Evolutionary conservation across 169 alveolate species (phyloP).

Genomic region (Plasmodium knowlesi): DNA sequence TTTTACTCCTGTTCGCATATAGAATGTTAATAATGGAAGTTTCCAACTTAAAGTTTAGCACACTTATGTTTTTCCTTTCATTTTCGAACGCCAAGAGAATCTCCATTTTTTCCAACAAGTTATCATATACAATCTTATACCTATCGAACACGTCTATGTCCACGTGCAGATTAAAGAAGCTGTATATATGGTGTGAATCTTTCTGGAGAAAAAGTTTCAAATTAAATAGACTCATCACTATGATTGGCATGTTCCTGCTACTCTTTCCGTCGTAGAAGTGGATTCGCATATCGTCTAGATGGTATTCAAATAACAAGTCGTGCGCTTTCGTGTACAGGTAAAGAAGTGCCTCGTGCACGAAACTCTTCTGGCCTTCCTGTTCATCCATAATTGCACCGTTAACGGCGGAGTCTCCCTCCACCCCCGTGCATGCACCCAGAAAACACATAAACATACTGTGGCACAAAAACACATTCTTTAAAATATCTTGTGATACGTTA

Average conservation of each 20-base stretch:
- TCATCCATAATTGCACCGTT: neutral
- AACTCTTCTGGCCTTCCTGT: neutral
- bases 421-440: neutral
- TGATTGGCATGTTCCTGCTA: slow-evolving; percentile 23
- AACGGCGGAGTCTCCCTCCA: neutral
- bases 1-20: slow-evolving; percentile 39
- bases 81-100: slow-evolving; percentile 28
- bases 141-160: slow-evolving; percentile 42
- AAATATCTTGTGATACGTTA: slow-evolving; percentile 28
- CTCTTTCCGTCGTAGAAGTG: slow-evolving; percentile 47
- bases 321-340: slow-evolving; percentile 5
- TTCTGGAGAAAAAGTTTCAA: slow-evolving; percentile 25
- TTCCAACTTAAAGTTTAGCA: slow-evolving; percentile 29
- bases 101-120: slow-evolving; percentile 39
- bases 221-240: slow-evolving; percentile 27
- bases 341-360: slow-evolving; percentile 6
- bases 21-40: slow-evolving; percentile 46
- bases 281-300: slow-evolving; percentile 30
- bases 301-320: slow-evolving; percentile 24
- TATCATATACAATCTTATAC: slow-evolving; percentile 39
- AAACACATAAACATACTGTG: slow-evolving; percentile 24
- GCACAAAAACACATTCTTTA: slow-evolving; percentile 18
- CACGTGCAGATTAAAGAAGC: slow-evolving; percentile 25
- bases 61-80: slow-evolving; percentile 12
- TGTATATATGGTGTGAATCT: neutral